phyloP scores from a whole-genome alignment of 768 basidiomycete species.

The Candolleomyces aberdarensis region DNA sequence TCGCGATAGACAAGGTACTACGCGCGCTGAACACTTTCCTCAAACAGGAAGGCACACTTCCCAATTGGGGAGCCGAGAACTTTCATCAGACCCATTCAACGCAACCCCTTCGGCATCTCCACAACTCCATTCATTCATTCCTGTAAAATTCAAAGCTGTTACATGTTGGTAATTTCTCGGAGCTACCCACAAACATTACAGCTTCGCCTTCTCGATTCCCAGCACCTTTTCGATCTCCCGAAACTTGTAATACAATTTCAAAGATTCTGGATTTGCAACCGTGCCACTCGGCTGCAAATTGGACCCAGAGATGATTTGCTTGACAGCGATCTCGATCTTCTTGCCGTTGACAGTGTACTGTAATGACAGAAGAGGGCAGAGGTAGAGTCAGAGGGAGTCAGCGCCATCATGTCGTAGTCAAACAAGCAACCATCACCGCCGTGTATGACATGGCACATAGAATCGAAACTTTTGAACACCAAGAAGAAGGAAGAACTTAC shows the following conservation, averaged over 20 bases:
- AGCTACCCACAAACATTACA: conserved; percentile 4
- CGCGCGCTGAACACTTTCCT: no score
- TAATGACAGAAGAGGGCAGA: not conserved
- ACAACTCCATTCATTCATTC: no score
- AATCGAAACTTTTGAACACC: not conserved
- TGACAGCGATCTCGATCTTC: conserved; percentile 78
- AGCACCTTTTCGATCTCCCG: conserved; percentile 41
- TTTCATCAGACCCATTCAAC: no score
- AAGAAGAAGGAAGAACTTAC: conserved; percentile 35
- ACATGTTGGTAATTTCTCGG: no score
- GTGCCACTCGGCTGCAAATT: conserved; percentile 68
- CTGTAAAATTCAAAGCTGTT: no score
- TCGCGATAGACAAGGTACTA: no score
- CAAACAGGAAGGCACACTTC: no score
- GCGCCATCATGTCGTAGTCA: not conserved
- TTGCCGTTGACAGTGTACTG: conserved; percentile 78
- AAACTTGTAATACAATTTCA: conserved; percentile 63
- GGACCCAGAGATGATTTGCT: conserved; percentile 71
- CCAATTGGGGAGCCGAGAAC: no score
- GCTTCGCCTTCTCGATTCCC: conserved; percentile 11
- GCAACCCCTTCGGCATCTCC: no score
- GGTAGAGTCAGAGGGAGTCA: not conserved
- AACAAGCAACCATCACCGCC: not conserved
- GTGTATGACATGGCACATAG: not conserved
- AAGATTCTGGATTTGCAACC: conserved; percentile 68